phyloP scores from a whole-genome alignment of 768 basidiomycete genomes.

The Pisolithus marmoratus region DNA sequence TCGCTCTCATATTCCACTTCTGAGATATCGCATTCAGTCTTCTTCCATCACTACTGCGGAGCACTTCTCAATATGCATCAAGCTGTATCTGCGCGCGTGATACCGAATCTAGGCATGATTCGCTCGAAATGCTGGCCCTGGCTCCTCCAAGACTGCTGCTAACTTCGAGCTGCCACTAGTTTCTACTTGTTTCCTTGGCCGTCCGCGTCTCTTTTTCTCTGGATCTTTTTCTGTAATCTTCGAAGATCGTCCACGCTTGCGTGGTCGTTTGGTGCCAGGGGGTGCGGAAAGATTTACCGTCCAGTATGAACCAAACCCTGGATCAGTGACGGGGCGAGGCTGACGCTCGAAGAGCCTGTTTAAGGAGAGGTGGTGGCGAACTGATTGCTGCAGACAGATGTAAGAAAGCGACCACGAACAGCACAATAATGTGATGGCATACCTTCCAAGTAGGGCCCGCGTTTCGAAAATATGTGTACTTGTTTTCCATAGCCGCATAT shows the following conservation, averaged over 20 bases:
- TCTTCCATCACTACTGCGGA: conserved; percentile 30
- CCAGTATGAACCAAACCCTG: conserved; percentile 87
- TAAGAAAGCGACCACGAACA: neutral
- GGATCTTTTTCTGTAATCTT: conserved; percentile 33
- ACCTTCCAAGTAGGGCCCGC: conserved; percentile 88
- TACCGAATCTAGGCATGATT: conserved; percentile 21
- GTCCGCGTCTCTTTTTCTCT: conserved; percentile 36
- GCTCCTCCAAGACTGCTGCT: conserved; percentile 7
- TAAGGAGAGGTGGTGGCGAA: conserved; percentile 77
- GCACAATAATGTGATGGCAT: conserved; percentile 7
- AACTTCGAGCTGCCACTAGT: conserved; percentile 14
- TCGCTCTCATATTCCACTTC: conserved; percentile 62
- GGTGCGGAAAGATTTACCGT: conserved; percentile 84
- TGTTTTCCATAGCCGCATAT: conserved; percentile 81
- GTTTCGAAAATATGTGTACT: conserved; percentile 75
- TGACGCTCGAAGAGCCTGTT: conserved; percentile 81
- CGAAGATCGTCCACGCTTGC: conserved; percentile 66
- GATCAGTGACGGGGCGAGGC: conserved; percentile 76
- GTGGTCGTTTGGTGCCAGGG: conserved; percentile 79
- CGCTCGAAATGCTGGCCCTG: conserved; percentile 7
- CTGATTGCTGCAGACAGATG: conserved; percentile 61
- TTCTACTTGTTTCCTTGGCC: conserved; percentile 30
- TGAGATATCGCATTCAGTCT: conserved; percentile 37
- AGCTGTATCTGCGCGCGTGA: conserved; percentile 25
- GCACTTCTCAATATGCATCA: conserved; percentile 36